These are phyloP conservation scores for Yamadazyma dendronema DNA, from an alignment of 1,139 yeast species.

Conservation along the genomic window DNA sequence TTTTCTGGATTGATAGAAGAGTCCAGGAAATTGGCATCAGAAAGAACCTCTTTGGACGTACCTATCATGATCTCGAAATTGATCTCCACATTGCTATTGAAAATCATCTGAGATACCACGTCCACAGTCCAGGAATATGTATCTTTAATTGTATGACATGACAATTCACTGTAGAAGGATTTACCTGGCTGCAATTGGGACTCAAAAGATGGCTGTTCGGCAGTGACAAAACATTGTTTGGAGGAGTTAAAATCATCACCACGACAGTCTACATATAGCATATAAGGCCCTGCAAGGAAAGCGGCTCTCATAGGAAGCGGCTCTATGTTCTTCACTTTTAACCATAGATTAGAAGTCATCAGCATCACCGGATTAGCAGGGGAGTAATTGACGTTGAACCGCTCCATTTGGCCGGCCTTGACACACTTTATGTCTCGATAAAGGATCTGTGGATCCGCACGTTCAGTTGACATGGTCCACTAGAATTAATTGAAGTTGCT, in stretches of 20 bases:
- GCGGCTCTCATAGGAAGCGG: slow-evolving; percentile 81
- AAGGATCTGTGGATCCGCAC: no score
- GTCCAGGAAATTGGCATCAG: slow-evolving; percentile 31
- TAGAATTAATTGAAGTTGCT: background rate
- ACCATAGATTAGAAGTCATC: slow-evolving; percentile 42
- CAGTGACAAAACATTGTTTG: slow-evolving; percentile 54
- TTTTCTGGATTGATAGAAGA: slow-evolving; percentile 30
- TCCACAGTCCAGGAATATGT: slow-evolving; percentile 79
- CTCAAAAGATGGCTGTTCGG: slow-evolving; percentile 68
- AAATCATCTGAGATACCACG: slow-evolving; percentile 79
- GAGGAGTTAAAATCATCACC: slow-evolving; percentile 62
- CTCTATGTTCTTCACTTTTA: slow-evolving; percentile 73
- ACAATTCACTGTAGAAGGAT: slow-evolving; percentile 48
- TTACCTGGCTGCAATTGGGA: slow-evolving; percentile 68
- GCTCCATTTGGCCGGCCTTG: slow-evolving; percentile 38
- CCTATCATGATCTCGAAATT: slow-evolving; percentile 70
- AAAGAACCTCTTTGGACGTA: slow-evolving; percentile 44
- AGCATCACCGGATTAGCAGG: slow-evolving; percentile 12
- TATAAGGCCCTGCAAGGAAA: slow-evolving; percentile 84
- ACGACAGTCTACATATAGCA: slow-evolving; percentile 80
- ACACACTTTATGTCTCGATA: slow-evolving; percentile 33
- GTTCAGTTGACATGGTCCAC: background rate
- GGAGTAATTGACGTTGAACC: slow-evolving; percentile 34
- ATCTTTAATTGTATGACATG: slow-evolving; percentile 33
- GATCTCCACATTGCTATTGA: slow-evolving; percentile 66